Conservation (phyloP, 805 yeast genomes). For the Maudiozyma serrabonitensis region DNA sequence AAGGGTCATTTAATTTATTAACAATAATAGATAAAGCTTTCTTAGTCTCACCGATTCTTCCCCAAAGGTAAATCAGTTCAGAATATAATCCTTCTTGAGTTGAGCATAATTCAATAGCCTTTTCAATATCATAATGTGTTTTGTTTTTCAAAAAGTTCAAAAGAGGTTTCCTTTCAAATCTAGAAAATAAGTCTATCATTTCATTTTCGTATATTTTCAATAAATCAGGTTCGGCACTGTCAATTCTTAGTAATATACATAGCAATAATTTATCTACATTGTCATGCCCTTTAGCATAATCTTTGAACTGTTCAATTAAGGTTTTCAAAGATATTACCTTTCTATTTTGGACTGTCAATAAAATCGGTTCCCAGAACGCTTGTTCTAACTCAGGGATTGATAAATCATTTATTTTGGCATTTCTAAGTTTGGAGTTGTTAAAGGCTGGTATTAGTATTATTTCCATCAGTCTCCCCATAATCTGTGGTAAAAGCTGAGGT, state of each 20-base stretch:
- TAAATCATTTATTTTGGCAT: slow-evolving; percentile 12
- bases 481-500: slow-evolving; percentile 46
- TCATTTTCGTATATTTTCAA: slow-evolving; percentile 55
- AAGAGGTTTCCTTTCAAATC: slow-evolving; percentile 44
- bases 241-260: slow-evolving; percentile 55
- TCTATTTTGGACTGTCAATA: slow-evolving; percentile 50
- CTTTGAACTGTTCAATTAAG: slow-evolving; percentile 40
- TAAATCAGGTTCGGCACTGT: slow-evolving; percentile 44
- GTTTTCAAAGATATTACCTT: slow-evolving; percentile 52
- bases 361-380: slow-evolving; percentile 37
- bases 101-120: slow-evolving; percentile 56
- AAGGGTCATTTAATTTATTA: slow-evolving; percentile 68
- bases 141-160: slow-evolving; percentile 52
- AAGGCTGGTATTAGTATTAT: slow-evolving; percentile 37
- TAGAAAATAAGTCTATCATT: slow-evolving; percentile 54
- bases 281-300: slow-evolving; percentile 9
- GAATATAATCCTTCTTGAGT: slow-evolving; percentile 37
- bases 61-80: slow-evolving; percentile 74
- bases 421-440: slow-evolving; percentile 26
- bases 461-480: slow-evolving; percentile 40
- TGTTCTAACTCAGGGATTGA: slow-evolving; percentile 28
- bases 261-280: slow-evolving; percentile 44
- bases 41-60: slow-evolving; percentile 70
- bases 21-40: slow-evolving; percentile 71
- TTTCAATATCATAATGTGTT: slow-evolving; percentile 55